phyloP scores from a whole-genome alignment of 306 rosid species.

The Psophocarpus tetragonolobus region DNA sequence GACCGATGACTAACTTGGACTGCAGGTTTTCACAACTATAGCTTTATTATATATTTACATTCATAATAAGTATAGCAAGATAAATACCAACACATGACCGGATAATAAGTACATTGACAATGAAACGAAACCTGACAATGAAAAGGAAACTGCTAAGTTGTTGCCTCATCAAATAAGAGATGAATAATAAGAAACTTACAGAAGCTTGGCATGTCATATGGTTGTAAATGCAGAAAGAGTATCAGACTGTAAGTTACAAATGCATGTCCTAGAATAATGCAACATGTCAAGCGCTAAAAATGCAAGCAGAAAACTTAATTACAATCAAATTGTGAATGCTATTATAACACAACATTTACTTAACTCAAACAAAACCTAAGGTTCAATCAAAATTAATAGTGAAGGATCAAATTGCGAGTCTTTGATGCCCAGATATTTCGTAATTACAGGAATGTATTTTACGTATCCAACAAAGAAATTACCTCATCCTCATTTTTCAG shows the following conservation, averaged over 20 bases:
- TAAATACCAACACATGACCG: not conserved
- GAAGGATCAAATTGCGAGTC: not conserved
- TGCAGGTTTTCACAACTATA: no score
- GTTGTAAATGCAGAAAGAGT: not conserved
- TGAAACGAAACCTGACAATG: not conserved
- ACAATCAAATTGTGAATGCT: not conserved
- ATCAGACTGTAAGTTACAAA: not conserved
- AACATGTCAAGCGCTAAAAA: not conserved
- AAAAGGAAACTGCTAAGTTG: not conserved
- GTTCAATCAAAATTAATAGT: not conserved
- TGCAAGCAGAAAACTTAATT: not conserved
- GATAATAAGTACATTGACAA: not conserved
- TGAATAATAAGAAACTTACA: not conserved
- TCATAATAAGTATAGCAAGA: not conserved
- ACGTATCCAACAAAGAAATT: not conserved
- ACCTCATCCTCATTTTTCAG: slow-evolving; percentile 77
- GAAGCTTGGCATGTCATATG: not conserved
- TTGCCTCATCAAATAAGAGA: not conserved
- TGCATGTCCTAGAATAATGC: not conserved
- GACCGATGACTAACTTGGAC: no score
- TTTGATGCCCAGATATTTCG: not conserved
- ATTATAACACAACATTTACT: not conserved
- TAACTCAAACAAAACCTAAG: not conserved
- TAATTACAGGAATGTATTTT: not conserved
- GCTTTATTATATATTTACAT: slow-evolving; percentile 1